Evolutionary conservation across 164 flowering plant genomes (phyloP).

Genomic region (Litsea cubeba): DNA sequence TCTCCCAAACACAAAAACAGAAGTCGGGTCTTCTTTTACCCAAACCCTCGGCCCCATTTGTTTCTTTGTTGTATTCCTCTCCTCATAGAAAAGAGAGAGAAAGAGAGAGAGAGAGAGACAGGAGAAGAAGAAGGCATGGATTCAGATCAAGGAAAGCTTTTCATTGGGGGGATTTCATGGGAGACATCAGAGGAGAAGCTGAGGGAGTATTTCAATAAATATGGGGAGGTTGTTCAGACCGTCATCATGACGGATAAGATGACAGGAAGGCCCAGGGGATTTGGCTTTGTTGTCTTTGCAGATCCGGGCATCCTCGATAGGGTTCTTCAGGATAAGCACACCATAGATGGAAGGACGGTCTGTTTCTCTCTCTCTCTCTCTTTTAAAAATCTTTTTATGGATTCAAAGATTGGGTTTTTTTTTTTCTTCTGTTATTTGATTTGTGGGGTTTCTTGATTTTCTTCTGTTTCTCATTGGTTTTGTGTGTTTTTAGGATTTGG

Average conservation of each 20-base stretch:
- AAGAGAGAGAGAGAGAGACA: background rate
- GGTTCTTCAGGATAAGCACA: slow-evolving; percentile 84
- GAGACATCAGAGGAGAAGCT: slow-evolving; percentile 81
- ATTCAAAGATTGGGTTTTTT: background rate
- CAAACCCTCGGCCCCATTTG: background rate
- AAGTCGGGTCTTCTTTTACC: background rate
- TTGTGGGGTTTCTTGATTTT: background rate
- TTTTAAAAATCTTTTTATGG: no score
- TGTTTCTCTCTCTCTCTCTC: slow-evolving; percentile 4
- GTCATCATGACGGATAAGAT: slow-evolving; percentile 77
- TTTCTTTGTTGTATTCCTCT: background rate
- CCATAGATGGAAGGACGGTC: slow-evolving; percentile 81
- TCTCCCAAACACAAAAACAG: no score
- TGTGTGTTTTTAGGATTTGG: background rate
- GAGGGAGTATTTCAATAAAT: slow-evolving; percentile 66
- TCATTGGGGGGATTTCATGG: slow-evolving; percentile 97
- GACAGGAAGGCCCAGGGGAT: slow-evolving; percentile 64
- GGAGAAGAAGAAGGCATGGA: slow-evolving; percentile 39
- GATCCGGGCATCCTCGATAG: slow-evolving; percentile 66
- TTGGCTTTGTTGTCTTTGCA: slow-evolving; percentile 69
- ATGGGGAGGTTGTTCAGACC: slow-evolving; percentile 75
- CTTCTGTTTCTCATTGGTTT: background rate
- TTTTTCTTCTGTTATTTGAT: background rate
- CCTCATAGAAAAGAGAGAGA: background rate
- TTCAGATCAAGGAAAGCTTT: slow-evolving; percentile 94